Evolutionary conservation across 768 basidiomycete genomes (phyloP), one percentile per base, ranked within the genome.

Genomic region (Boletus huronensis): DNA sequence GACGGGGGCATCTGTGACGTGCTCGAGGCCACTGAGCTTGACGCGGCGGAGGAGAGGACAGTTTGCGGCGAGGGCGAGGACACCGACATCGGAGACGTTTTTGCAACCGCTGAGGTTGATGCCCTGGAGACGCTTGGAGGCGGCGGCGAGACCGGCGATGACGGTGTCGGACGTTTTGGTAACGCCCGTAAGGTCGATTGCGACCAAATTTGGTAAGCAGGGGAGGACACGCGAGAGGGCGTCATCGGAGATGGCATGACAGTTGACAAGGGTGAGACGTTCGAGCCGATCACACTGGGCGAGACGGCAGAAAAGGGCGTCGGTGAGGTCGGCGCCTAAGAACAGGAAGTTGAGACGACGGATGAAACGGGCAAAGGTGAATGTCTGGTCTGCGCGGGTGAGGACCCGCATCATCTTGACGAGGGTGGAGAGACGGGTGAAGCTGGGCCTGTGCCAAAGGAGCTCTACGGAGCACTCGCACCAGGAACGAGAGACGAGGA

Each of bases 381-480:
- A 97, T 0, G 90, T 88, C 64, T 86, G 82, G 51, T 85, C 80
- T 19, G 79, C 72, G 36, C 75, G 73, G 28, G 77, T 74, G 60
- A 98, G 76, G 46, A 93, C 77, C 53, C 78, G 75, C 64, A 90
- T 81, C 82, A 98, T 87, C 71, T 85, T 85, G 66, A 85, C 78
- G 50, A 97, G 81, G 35, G 88, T 86, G 51, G 79, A 73, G 53
- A 83, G 77, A 54, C 82, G 82, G 25, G 83, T 75, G 66, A 98
- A 84, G 50, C 78, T 77, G 19, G 95, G 95, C 64, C 90, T 88
- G 71, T 93, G 88, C 95, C 95, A 99, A 23, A 98, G 79, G 21
- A 98, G 80, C 70, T 98, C 92, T 40, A 95, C 93, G 29, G 93
- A 85, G 71, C 93, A 97, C 67, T 95, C 88, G 78, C 93, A 98